These are phyloP conservation scores for Yamadazyma dendronema DNA, from an alignment of 1,139 yeast species.

Conservation along the genomic window DNA sequence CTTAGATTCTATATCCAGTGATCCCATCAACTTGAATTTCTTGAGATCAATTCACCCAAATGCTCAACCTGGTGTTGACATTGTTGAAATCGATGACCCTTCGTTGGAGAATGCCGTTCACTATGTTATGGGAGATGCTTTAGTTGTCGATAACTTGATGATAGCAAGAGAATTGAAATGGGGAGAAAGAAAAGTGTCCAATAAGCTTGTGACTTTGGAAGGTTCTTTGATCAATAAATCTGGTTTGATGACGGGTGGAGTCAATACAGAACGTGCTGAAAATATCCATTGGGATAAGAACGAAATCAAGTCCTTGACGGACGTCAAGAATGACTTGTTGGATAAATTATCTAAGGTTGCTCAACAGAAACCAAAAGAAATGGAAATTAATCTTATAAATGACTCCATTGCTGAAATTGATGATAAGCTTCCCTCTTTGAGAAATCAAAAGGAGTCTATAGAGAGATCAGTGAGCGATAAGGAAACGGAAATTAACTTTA, in stretches of 20 bases:
- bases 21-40: slow-evolving; percentile 55
- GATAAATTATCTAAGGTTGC: slow-evolving; percentile 52
- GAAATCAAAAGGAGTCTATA: slow-evolving; percentile 48
- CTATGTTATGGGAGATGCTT: slow-evolving; percentile 76
- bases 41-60: slow-evolving; percentile 55
- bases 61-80: slow-evolving; percentile 69
- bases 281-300: slow-evolving; percentile 69
- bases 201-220: slow-evolving; percentile 75
- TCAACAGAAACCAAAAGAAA: slow-evolving; percentile 50
- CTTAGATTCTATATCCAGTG: slow-evolving; percentile 62
- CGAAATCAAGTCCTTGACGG: slow-evolving; percentile 58
- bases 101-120: slow-evolving; percentile 73
- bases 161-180: slow-evolving; percentile 75
- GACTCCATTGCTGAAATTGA: slow-evolving; percentile 58
- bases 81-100: slow-evolving; percentile 65
- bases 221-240: slow-evolving; percentile 85
- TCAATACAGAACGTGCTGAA: slow-evolving; percentile 34
- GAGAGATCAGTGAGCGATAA: slow-evolving; percentile 56
- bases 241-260: slow-evolving; percentile 93
- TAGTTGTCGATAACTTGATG: slow-evolving; percentile 72
- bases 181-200: slow-evolving; percentile 50
- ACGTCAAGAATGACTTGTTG: slow-evolving; percentile 59
- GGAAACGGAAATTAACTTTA: slow-evolving; percentile 55
- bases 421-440: slow-evolving; percentile 49
- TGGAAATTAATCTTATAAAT: slow-evolving; percentile 54